Base-by-base conservation (phyloP, 1,284 basidiomycete species). In the Ganoderma lingzhi region DNA sequence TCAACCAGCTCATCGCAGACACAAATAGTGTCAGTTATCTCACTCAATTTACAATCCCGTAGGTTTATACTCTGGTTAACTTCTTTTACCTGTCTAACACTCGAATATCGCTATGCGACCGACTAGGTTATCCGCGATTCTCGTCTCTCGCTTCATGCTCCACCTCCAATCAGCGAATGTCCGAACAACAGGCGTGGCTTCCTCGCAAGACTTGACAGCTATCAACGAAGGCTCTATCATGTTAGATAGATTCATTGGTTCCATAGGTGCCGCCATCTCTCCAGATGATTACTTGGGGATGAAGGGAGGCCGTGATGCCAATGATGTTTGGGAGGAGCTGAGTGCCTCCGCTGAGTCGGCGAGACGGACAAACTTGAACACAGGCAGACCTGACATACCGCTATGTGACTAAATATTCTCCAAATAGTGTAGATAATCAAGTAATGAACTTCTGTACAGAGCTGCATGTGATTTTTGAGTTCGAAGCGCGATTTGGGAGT, bases 81-180 rank as follows among this genome's bases (percentile, higher is more conserved):
- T 28, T 51, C 42, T 28, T 28, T 10, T 14, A 5, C 23, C 9
- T 0, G 19, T n/a, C 23, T 51, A 51, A 51, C 3, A 5, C 10
- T 3, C n/a, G n/a, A 35, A 35, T n/a, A 10, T 48, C 14, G 48
- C 10, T n/a, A 5, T 51, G 10, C 10, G 0, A 35, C 14, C 17
- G 17, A 32, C 30, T 35, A 62, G 61, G 8, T 45, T 42, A 17
- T 44, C 61, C 28, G 42, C 61, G 17, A 19, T 62, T 9, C 61
- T 62, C 14, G 44, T 62, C 15, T 45, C 41, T 12, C 61, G 61
- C 44, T 62, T 62, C 35, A 41, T 62, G 23, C 61, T 62, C 5
- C 44, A 62, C 17, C 61, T 62, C 2, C 61, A 62, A 48, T 41
- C 42, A 3, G 30, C 48, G 6, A 56, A 35, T 35, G 15, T 19